phyloP scores from a whole-genome alignment of 1,284 basidiomycete genomes.

The Trichosporon sp. region DNA sequence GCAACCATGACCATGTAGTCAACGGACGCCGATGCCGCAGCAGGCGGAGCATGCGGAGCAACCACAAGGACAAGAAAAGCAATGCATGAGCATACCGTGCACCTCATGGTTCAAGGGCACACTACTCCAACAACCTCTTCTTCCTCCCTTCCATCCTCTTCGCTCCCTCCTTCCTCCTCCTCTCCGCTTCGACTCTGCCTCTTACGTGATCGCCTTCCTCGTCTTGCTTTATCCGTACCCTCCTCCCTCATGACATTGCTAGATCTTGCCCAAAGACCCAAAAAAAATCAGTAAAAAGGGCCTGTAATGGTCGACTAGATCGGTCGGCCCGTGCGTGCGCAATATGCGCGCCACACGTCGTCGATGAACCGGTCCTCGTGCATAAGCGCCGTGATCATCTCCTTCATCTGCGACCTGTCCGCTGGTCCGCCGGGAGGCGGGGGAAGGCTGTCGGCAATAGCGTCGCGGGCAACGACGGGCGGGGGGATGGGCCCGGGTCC shows the following conservation, averaged over 20 bases:
- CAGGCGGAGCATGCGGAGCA: neutral
- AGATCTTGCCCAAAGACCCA: neutral
- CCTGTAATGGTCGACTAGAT: neutral
- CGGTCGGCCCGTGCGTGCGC: neutral
- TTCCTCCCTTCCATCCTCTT: too few relatives aligned
- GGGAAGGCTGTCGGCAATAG: slow-evolving; percentile 3
- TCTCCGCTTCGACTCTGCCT: neutral
- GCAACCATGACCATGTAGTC: too few relatives aligned
- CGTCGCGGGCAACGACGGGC: slow-evolving; percentile 3
- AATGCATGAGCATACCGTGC: neutral
- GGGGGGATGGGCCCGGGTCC: neutral
- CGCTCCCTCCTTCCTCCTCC: neutral
- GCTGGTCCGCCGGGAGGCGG: neutral
- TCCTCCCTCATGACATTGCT: neutral
- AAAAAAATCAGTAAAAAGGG: neutral
- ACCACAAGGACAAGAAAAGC: neutral
- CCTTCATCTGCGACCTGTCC: neutral
- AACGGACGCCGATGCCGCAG: too few relatives aligned
- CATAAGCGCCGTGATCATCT: neutral
- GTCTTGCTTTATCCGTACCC: too few relatives aligned
- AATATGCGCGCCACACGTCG: slow-evolving; percentile 13
- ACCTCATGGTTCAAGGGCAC: neutral
- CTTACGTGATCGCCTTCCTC: too few relatives aligned
- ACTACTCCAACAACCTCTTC: neutral
- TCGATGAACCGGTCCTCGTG: slow-evolving; percentile 10